Evolutionary conservation across 2,329 filamentous ascomycete genomes (phyloP), one percentile per base, ranked within the genome.

Genomic region (Bimuria novae-zelandiae): DNA sequence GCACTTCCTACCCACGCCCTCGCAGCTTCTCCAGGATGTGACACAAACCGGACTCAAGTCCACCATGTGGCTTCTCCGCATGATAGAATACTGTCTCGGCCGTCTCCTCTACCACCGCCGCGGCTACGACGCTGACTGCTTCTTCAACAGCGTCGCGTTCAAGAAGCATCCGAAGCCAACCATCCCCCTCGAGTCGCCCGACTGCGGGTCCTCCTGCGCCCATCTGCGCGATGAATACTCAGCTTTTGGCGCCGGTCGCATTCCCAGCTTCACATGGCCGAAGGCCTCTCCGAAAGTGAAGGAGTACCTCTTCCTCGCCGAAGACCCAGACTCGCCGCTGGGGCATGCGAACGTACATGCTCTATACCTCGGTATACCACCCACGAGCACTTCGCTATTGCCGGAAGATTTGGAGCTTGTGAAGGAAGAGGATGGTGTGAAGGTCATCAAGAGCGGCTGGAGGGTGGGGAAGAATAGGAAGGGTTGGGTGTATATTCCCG

Each of bases 391-490:
- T 2, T 36, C 36, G 4, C 4, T 52, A 12, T 27, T 27, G 8
- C 43, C 35, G 5, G 27, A 14, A 6, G 50, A 52, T 23, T 27
- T 52, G 36, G 43, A 48, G 22, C 4, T 52, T 2, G 4, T 52
- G 14, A 22, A 33, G 29, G 50, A 42, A 7, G 37, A 35, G 36
- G 36, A 41, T 29, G 43, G 43, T 3, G 37, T 35, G 27, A 52
- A 52, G 50, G 17, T 36, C 11, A 14, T 80, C 21, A 71, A 69
- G 37, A 77, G 79, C 0, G 79, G 79, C 0, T 83, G 82, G 53
- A 69, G 75, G 49, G 80, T 79, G 41, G 80, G 79, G 2, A 65
- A 72, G 54, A 81, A 76, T 21, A 62, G 71, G 4, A 66, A 71
- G 2, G 73, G 73, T 0, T 68, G 27, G 3, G 61, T 80, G 0